Evolutionary conservation across 2,329 filamentous ascomycete species (phyloP).

Genomic region (Penicillium verrucosum): DNA sequence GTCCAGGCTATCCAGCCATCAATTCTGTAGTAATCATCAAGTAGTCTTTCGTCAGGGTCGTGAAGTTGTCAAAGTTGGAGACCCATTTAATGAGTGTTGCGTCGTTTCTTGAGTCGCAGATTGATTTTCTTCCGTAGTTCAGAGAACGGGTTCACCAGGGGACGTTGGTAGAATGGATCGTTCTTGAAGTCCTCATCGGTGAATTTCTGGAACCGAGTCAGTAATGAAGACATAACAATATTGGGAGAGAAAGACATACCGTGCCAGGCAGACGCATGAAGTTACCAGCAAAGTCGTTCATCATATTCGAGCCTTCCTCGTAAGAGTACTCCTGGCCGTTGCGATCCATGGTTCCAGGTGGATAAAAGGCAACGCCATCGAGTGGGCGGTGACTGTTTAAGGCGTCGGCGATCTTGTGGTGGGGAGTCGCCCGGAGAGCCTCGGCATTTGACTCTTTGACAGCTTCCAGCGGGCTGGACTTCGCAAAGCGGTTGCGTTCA

Average conservation of each 20-base stretch:
- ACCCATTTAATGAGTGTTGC: slow-evolving; percentile 12
- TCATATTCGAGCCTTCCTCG: slow-evolving; percentile 80
- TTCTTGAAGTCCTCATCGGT: slow-evolving; percentile 41
- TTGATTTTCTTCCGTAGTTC: slow-evolving; percentile 28
- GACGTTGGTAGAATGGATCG: slow-evolving; percentile 38
- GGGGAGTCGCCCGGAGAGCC: slow-evolving; percentile 75
- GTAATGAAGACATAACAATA: not conserved
- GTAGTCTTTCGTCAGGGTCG: slow-evolving; percentile 6
- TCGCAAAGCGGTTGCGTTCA: slow-evolving; percentile 65
- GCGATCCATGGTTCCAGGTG: slow-evolving; percentile 66
- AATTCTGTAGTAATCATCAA: slow-evolving; percentile 1
- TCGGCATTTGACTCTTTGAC: slow-evolving; percentile 69
- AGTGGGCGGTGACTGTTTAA: slow-evolving; percentile 71
- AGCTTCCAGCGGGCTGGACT: slow-evolving; percentile 70
- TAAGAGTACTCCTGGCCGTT: slow-evolving; percentile 72
- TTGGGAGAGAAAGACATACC: slow-evolving; percentile 51
- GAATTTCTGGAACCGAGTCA: slow-evolving; percentile 31
- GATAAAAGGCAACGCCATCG: slow-evolving; percentile 74
- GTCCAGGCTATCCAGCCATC: slow-evolving; percentile 1
- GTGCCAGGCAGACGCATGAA: slow-evolving; percentile 73
- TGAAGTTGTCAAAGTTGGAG: not conserved
- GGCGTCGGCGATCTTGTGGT: slow-evolving; percentile 72
- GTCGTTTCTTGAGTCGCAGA: slow-evolving; percentile 25
- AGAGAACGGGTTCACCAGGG: slow-evolving; percentile 29
- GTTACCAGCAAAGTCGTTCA: slow-evolving; percentile 59